Base-by-base conservation (phyloP, 2,329 filamentous ascomycete species). In the Microcyclospora tardicrescens region DNA sequence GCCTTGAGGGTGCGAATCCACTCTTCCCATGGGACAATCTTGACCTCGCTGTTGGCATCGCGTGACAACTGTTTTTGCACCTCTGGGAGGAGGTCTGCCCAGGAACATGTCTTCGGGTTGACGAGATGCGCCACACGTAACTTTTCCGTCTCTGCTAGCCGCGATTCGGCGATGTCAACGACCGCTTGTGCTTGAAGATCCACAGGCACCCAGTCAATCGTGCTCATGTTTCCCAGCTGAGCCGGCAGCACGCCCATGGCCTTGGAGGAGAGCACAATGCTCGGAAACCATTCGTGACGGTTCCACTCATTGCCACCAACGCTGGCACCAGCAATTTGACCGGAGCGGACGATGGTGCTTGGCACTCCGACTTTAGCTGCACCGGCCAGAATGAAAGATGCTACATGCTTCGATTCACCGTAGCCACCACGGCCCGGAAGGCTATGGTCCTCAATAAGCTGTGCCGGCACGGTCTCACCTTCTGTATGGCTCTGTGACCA, bases 141-240 rank as follows among this genome's bases (percentile, higher is more conserved):
- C 16, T 41, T 41, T 19, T 49, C 39, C 5, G 30, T 29, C 8
- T 35, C 39, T 14, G 40, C 28, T 1, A 38, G n/a, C 10, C 41
- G 29, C 4, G 38, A 28, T 15, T 30, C 34, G 10, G 50, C 35
- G 13, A 52, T 45, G 5, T 52, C 50, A 8, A 59, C 47, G 0
- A 67, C 40, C 2, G 63, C 56, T 2, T 58, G 49, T 2, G 61
- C 59, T 4, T 65, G 51, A 0, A 59, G 27, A 35, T 70, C 66
- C 10, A 66, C 57, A 0, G 66, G 66, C 2, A 69, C 43, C 65
- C 66, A 70, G 37, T 67, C 62, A 2, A 69, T 51, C 1, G 43
- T 43, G 4, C 50, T 46, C 13, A 62, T 47, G 2, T 49, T 28
- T 1, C 61, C 61, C 3, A 69, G 45, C 5, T 51, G 44, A 2